Percentiles rank a stretch among this genome's conserved stretches.
Evolutionary conservation across 2,329 filamentous ascomycete species (phyloP).

Genomic region (Stachybotrys chartarum): DNA sequence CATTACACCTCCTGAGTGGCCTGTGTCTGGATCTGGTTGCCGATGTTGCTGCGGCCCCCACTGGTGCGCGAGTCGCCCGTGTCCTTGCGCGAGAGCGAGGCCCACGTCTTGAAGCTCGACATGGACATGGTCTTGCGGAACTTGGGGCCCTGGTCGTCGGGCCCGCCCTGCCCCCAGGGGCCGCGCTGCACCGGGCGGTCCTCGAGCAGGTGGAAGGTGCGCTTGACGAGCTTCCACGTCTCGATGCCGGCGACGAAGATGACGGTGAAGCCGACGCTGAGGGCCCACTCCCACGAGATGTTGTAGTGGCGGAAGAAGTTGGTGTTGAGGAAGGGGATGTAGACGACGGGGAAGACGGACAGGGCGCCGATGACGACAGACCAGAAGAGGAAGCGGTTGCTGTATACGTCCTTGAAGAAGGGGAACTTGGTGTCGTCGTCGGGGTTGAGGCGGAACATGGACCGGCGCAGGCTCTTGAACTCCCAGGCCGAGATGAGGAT

Average conservation of each 20-base stretch:
- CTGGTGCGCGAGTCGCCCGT: conserved; percentile 24
- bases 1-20: not conserved
- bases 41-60: not conserved
- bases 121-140: conserved; percentile 43
- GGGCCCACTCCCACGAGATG: conserved; percentile 70
- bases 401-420: conserved; percentile 56
- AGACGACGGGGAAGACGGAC: conserved; percentile 62
- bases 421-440: conserved; percentile 42
- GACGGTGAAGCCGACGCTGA: conserved; percentile 56
- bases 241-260: conserved; percentile 64
- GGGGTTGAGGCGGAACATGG: conserved; percentile 61
- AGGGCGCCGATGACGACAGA: conserved; percentile 52
- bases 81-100: conserved; percentile 33
- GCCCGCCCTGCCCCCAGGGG: conserved; percentile 44
- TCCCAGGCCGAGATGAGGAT: conserved; percentile 73
- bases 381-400: conserved; percentile 66
- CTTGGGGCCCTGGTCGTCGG: conserved; percentile 36
- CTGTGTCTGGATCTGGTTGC: not conserved
- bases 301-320: conserved; percentile 65
- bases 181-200: conserved; percentile 43
- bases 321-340: conserved; percentile 64
- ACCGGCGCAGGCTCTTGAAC: conserved; percentile 65
- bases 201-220: conserved; percentile 43
- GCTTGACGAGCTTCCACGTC: conserved; percentile 64
- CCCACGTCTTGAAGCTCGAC: conserved; percentile 43